Base-by-base conservation (phyloP, 2,329 filamentous ascomycete genomes). In the Claviceps monticola region DNA sequence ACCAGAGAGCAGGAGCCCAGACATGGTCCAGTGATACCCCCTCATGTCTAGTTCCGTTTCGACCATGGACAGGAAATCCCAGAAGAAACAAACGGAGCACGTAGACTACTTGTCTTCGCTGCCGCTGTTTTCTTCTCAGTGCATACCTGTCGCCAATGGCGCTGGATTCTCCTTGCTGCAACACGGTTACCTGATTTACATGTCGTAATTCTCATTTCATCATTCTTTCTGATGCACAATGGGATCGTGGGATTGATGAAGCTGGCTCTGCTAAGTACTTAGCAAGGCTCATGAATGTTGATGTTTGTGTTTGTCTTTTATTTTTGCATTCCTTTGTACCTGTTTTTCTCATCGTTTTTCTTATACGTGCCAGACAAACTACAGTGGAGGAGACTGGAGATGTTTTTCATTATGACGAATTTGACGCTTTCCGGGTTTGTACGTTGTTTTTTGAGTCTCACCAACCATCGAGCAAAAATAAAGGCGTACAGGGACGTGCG, bases 21-120 rank as follows among this genome's bases (percentile, higher is more conserved):
- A 17, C 47, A 46, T 48, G 54, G 55, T 55, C 54, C 48, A 53
- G 39, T 39, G 57, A 61, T 61, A 61, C 58, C 57, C 54, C 56
- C 54, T 34, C 11, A 57, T 56, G 8, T 50, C 43, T 50, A n/a
- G 38, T 49, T 38, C 36, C 43, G 26, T 23, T 41, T 29, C 41
- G 13, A 37, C n/a, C 36, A 52, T 39, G 42, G 49, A 34, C 14
- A 46, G 48, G 45, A 47, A 6, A 41, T 52, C 9, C 2, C 11
- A n/a, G 42, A 37, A 38, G 21, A 43, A 26, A 37, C 34, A 17
- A 46, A 38, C 4, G 5, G 11, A 9, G 8, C 26, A 29, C 26
- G 26, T 29, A 29, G 26, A 29, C 8, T 29, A 8, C 2, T 46
- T 46, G 8, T 11, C n/a, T n/a, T 41, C 17, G 39, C 7, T 3